A percentile compares a stretch with the other conserved stretches of the same genome.
Evolutionary conservation across 2,329 filamentous ascomycete species (phyloP).

Genomic region (Scopulariopsis brevicaulis): DNA sequence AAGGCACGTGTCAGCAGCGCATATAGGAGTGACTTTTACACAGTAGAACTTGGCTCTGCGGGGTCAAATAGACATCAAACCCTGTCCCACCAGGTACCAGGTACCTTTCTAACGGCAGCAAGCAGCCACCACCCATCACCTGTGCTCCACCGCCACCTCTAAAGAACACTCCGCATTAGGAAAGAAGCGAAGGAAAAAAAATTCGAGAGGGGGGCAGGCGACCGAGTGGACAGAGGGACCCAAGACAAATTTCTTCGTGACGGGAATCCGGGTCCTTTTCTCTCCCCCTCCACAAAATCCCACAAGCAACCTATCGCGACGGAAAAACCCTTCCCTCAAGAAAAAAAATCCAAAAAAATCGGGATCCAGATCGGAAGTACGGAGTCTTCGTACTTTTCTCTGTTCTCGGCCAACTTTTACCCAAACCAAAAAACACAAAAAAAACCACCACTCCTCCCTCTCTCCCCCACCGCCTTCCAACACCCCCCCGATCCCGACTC

Average conservation of each 20-base stretch:
- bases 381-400: conserved; percentile 43
- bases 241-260: conserved; percentile 15
- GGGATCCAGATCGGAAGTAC: conserved; percentile 43
- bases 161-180: conserved; percentile 1
- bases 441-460: conserved; percentile 21
- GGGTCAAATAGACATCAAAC: not conserved
- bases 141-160: conserved; percentile 3
- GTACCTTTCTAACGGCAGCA: not conserved
- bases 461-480: conserved; percentile 5
- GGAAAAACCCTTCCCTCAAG: conserved; percentile 10
- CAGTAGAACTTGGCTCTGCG: not conserved
- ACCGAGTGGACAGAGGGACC: not conserved
- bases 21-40: not conserved
- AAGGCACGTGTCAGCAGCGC: not conserved
- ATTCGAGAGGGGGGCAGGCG: not conserved
- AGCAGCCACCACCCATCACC: not conserved
- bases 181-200: conserved; percentile 4
- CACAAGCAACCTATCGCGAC: conserved; percentile 32
- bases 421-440: conserved; percentile 47
- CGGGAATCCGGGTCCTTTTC: conserved; percentile 19
- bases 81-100: not conserved
- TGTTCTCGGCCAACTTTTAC: conserved; percentile 45
- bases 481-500: conserved; percentile 1
- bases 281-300: conserved; percentile 28
- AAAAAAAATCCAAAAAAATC: conserved; percentile 28